Conservation (phyloP, 768 basidiomycete species). For the Candolleomyces eurysporus region DNA sequence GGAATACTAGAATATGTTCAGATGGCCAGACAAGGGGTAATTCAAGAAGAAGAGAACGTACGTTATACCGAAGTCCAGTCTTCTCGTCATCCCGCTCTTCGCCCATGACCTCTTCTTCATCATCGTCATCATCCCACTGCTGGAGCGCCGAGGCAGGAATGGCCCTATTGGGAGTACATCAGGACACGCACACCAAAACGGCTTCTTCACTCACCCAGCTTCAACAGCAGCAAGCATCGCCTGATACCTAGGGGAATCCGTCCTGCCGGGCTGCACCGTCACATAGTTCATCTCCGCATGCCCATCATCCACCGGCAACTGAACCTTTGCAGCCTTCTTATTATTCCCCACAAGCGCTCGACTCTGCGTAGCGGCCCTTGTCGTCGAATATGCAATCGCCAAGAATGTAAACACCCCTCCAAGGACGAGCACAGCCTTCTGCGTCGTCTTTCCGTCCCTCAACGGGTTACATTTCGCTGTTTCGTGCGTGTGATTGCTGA, state of each 20-base stretch:
- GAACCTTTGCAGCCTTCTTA: constrained; percentile 64
- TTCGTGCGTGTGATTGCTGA: constrained; percentile 86
- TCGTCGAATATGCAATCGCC: constrained; percentile 97
- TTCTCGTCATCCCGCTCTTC: constrained; percentile 91
- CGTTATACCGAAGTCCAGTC: constrained; percentile 92
- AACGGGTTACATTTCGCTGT: constrained; percentile 83
- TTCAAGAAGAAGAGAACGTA: constrained; percentile 33
- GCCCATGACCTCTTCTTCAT: constrained; percentile 64
- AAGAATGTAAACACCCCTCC: constrained; percentile 97
- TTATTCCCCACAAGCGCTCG: constrained; percentile 80
- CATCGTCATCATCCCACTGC: constrained; percentile 72
- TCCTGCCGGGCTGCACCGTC: constrained; percentile 78
- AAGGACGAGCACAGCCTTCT: constrained; percentile 82
- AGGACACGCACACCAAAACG: background rate
- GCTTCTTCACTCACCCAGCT: constrained; percentile 64
- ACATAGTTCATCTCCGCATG: constrained; percentile 76
- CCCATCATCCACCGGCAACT: constrained; percentile 54
- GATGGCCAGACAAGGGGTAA: background rate
- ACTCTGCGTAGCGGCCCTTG: constrained; percentile 92
- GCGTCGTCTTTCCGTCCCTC: constrained; percentile 64
- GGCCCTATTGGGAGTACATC: constrained; percentile 46
- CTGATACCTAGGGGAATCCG: constrained; percentile 88
- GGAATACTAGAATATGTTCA: constrained; percentile 63
- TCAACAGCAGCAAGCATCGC: constrained; percentile 94
- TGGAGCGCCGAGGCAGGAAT: constrained; percentile 92